These are phyloP conservation scores for Dillenia turbinata DNA, from an alignment of 164 flowering plant genomes.

Conservation along the genomic window DNA sequence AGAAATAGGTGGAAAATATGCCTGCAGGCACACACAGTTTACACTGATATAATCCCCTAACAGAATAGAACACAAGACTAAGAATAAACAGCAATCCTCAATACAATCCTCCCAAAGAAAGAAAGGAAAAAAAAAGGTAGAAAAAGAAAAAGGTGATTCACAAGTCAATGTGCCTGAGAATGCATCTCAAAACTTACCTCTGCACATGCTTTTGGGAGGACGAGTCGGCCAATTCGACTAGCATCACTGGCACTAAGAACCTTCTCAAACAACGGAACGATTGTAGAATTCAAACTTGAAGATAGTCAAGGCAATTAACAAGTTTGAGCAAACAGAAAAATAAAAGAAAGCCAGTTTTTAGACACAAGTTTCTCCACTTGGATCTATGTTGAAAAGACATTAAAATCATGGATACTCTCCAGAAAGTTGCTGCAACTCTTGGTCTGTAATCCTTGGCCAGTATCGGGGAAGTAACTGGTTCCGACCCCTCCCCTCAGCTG, in stretches of 20 bases:
- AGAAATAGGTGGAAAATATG: conserved; percentile 87
- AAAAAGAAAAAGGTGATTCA: background rate
- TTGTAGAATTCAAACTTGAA: conserved; percentile 75
- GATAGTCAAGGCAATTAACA: conserved; percentile 33
- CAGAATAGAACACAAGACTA: background rate
- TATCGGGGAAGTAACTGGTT: conserved; percentile 94
- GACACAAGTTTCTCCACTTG: too few relatives aligned
- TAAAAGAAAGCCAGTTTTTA: background rate
- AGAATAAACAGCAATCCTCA: background rate
- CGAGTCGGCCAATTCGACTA: conserved; percentile 96
- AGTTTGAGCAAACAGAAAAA: conserved; percentile 1
- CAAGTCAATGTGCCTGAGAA: background rate
- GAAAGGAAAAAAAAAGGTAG: background rate
- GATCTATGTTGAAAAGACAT: background rate
- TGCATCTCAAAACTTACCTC: conserved; percentile 50
- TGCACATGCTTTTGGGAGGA: conserved; percentile 99
- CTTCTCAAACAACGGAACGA: conserved; percentile 95
- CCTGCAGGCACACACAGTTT: conserved; percentile 46
- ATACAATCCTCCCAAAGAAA: background rate
- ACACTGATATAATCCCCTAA: conserved; percentile 9
- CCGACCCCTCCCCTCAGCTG: conserved; percentile 86
- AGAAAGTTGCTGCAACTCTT: conserved; percentile 81
- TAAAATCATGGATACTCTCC: conserved; percentile 86
- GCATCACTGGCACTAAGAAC: conserved; percentile 99
- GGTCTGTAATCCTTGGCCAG: conserved; percentile 97